Evolutionary conservation across 2,329 filamentous ascomycete genomes (phyloP), one percentile per base, ranked within the genome.

Genomic region (Claviceps sp.): DNA sequence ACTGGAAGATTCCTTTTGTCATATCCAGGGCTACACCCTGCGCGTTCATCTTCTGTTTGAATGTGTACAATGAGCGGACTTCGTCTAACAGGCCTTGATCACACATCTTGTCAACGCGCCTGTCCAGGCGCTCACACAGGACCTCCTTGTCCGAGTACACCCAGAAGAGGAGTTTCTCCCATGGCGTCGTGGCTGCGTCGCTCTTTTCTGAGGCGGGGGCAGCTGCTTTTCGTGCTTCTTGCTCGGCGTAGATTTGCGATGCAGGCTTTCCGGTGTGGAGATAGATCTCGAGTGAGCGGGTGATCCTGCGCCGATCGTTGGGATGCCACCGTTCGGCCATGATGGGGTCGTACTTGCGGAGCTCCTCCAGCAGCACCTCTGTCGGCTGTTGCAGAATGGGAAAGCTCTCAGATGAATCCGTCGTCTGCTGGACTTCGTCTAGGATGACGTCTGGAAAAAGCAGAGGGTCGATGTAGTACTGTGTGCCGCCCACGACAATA

Each of bases 241-340:
- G 91, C 63, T 93, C 83, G 2, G 81, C 81, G 61, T 98, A 98
- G 1, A 95, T 78, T 22, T 95, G 84, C 0, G 89, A 95, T 0
- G 91, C 90, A 18, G 75, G 83, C 57, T 76, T 82, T 1, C 91
- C 90, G 0, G 87, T 95, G 46, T 82, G 81, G 7, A 96, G 75
- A 62, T 81, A 97, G 50, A 98, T 96, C 62, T 96, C 86, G 3
- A 98, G 74, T 1, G 90, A 95, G 5, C 90, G 81, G 55, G 81
- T 79, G 54, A 98, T 96, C 67, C 95, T 97, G 55, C 93, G 82
- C 46, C 81, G 75, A 62, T 98, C 93, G 45, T 90, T 93, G 0
- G 91, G 93, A 67, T 98, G 94, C 93, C 93, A 98, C 53, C 85
- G 77, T 45, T 82, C 78, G 0, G 91, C 94, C 85, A 96, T 96